Evolutionary conservation across 768 basidiomycete species (phyloP).

Genomic region (Kwoniella pini): DNA sequence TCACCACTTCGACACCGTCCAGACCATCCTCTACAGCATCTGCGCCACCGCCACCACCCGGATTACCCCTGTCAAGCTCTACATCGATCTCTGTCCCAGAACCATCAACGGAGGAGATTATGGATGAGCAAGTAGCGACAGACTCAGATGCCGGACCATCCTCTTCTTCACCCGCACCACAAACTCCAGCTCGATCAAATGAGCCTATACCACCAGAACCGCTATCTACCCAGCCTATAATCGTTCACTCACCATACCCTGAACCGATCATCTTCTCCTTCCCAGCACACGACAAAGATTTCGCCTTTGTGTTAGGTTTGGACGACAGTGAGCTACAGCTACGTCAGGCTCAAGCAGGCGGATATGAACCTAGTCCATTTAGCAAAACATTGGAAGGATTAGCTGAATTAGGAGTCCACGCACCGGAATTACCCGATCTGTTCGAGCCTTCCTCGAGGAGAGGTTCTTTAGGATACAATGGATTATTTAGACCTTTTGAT

Average conservation of each 20-base stretch:
- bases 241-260: conserved; percentile 43
- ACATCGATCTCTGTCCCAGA: background rate
- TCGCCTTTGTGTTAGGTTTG: conserved; percentile 33
- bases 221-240: conserved; percentile 37
- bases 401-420: conserved; percentile 41
- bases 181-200: conserved; percentile 29
- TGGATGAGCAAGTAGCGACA: conserved; percentile 27
- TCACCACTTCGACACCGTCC: background rate
- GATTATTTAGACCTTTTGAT: conserved; percentile 43
- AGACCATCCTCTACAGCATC: conserved; percentile 10
- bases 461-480: conserved; percentile 11
- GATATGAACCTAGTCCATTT: conserved; percentile 39
- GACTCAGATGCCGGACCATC: conserved; percentile 48
- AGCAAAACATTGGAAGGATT: conserved; percentile 38
- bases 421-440: conserved; percentile 32
- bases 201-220: conserved; percentile 29
- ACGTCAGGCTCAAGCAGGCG: conserved; percentile 16
- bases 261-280: conserved; percentile 39
- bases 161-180: conserved; percentile 41
- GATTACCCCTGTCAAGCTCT: background rate
- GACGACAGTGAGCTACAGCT: conserved; percentile 25
- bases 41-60: background rate
- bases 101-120: conserved; percentile 3
- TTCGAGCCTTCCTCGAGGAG: conserved; percentile 10
- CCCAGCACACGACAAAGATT: conserved; percentile 41